Conservation (phyloP, 805 yeast genomes). For the Candida endomychidarum region DNA sequence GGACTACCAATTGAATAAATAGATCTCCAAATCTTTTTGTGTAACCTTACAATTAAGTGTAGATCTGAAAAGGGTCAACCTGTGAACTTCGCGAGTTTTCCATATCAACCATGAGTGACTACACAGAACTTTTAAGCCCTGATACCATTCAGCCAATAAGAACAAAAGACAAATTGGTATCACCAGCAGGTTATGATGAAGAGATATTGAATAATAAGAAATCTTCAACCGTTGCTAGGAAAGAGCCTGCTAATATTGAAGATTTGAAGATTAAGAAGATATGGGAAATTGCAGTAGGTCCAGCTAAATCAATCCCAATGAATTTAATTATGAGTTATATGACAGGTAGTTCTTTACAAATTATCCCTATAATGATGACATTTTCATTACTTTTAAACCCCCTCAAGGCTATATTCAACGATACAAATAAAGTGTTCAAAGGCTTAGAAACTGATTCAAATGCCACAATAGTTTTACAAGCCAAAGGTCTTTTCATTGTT, state of each 20-base stretch:
- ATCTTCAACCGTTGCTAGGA: not conserved
- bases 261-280: slow-evolving; percentile 60
- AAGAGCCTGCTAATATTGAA: slow-evolving; percentile 18
- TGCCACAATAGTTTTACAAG: slow-evolving; percentile 26
- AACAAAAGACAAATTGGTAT: slow-evolving; percentile 9
- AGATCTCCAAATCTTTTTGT: not conserved
- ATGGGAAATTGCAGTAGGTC: slow-evolving; percentile 82
- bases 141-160: slow-evolving; percentile 10
- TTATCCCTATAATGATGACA: slow-evolving; percentile 90
- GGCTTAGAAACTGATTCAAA: slow-evolving; percentile 42
- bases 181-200: slow-evolving; percentile 20
- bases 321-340: slow-evolving; percentile 86
- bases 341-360: slow-evolving; percentile 87
- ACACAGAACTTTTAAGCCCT: slow-evolving; percentile 15
- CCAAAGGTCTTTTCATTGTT: slow-evolving; percentile 26
- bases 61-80: not conserved
- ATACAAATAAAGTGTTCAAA: slow-evolving; percentile 55
- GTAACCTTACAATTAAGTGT: not conserved
- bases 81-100: not conserved
- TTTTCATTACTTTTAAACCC: slow-evolving; percentile 80
- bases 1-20: not conserved
- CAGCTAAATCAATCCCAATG: slow-evolving; percentile 86
- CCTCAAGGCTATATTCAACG: slow-evolving; percentile 62
- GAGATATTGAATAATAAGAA: slow-evolving; percentile 1
- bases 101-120: slow-evolving; percentile 3